These are phyloP conservation scores for Sporisorium reilianum DNA, from an alignment of 1,284 basidiomycete genomes.

Conservation along the genomic window DNA sequence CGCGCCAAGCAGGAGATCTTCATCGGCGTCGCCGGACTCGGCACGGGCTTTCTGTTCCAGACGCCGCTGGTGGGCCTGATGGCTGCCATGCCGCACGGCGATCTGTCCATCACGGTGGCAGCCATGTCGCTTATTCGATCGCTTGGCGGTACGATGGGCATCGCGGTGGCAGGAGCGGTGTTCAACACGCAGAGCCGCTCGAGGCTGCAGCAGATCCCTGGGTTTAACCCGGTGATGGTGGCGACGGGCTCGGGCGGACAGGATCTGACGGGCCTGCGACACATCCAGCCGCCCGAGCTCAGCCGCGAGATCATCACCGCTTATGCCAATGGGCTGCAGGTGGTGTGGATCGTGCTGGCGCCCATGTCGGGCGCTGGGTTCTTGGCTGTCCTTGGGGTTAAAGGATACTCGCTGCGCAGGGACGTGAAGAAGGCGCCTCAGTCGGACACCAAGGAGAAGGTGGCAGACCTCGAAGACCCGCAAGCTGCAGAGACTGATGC, in stretches of 20 bases:
- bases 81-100: conserved; percentile 58
- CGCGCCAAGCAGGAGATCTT: conserved; percentile 43
- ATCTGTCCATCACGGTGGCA: conserved; percentile 50
- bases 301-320: conserved; percentile 75
- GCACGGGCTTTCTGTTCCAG: conserved; percentile 62
- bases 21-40: conserved; percentile 56
- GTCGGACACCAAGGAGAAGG: conserved; percentile 20
- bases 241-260: conserved; percentile 30
- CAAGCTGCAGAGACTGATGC: conserved; percentile 5
- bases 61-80: conserved; percentile 59
- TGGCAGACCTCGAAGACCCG: conserved; percentile 27
- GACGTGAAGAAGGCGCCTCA: conserved; percentile 33
- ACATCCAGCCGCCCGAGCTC: conserved; percentile 66
- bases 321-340: conserved; percentile 77
- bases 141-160: conserved; percentile 58
- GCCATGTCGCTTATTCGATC: conserved; percentile 53
- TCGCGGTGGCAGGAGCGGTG: conserved; percentile 55
- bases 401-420: conserved; percentile 50
- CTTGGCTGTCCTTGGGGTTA: conserved; percentile 52
- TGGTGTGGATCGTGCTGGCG: conserved; percentile 77
- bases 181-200: conserved; percentile 53
- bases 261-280: conserved; percentile 38
- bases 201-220: conserved; percentile 26
- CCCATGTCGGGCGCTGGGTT: conserved; percentile 67
- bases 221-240: conserved; percentile 27